Conservation (phyloP, 2,329 filamentous ascomycete genomes). For the Pseudocercospora cruenta region DNA sequence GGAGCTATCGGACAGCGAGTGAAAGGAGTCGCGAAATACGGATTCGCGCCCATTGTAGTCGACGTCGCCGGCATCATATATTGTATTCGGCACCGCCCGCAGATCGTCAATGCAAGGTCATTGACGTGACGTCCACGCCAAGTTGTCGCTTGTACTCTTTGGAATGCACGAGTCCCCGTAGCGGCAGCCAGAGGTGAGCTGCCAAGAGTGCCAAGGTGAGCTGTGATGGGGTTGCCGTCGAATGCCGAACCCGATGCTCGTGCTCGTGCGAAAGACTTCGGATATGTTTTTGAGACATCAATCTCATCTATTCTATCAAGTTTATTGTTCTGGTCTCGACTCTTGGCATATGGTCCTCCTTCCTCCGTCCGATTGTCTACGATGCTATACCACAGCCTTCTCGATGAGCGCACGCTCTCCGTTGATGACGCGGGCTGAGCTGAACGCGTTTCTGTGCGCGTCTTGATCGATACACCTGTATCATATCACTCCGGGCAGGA, state of each 20-base stretch:
- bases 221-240: no score
- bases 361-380: neutral
- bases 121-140: conserved; percentile 19
- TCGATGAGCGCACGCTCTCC: neutral
- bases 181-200: neutral
- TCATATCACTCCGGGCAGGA: no score
- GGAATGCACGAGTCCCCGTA: neutral
- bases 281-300: neutral
- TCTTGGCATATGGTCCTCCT: neutral
- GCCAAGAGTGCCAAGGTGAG: neutral
- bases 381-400: neutral
- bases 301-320: neutral
- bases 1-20: neutral
- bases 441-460: no score
- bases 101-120: conserved; percentile 18
- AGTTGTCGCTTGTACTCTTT: conserved; percentile 9
- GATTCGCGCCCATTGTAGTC: conserved; percentile 9
- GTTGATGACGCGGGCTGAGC: no score
- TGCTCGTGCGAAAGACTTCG: no score
- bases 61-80: conserved; percentile 2
- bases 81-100: conserved; percentile 6
- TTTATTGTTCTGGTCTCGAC: neutral
- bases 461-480: no score
- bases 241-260: no score
- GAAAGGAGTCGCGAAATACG: neutral